A percentile compares a stretch with the other conserved stretches of the same genome.
phyloP scores from a whole-genome alignment of 148 eudicot genomes.

The Vaccinium corymbosum region DNA sequence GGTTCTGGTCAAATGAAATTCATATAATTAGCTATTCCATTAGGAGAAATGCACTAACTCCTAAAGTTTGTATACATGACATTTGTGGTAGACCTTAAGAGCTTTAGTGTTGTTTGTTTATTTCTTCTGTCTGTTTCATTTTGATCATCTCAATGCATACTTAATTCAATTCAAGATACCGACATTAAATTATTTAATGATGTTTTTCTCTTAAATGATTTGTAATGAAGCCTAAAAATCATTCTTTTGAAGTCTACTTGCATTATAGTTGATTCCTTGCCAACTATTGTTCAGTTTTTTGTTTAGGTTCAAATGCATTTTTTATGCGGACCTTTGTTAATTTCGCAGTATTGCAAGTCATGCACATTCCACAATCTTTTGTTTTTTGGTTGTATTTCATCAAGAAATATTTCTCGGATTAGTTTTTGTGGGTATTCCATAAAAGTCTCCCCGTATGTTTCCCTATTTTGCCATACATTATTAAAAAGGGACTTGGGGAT shows the following conservation, averaged over 20 bases:
- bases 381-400: not conserved
- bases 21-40: not conserved
- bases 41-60: too few species aligned
- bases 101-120: too few species aligned
- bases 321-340: not conserved
- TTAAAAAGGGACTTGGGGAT: not conserved
- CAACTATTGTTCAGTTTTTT: not conserved
- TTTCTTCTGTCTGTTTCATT: too few species aligned
- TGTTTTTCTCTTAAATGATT: too few species aligned
- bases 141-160: too few species aligned
- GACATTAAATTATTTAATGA: too few species aligned
- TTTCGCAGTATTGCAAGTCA: not conserved
- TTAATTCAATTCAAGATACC: too few species aligned
- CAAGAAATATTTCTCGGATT: not conserved
- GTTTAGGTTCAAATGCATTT: not conserved
- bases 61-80: too few species aligned
- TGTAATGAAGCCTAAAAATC: not conserved
- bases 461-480: not conserved
- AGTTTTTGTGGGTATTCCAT: not conserved
- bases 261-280: slow-evolving; percentile 1
- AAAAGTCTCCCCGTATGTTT: not conserved
- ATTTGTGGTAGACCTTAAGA: too few species aligned
- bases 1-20: not conserved
- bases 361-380: not conserved
- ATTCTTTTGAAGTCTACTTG: not conserved